Evolutionary conservation across 225 moss, liverwort and hornwort genomes (phyloP), one percentile per base, ranked within the genome.

Genomic region (Climacium dendroides): DNA sequence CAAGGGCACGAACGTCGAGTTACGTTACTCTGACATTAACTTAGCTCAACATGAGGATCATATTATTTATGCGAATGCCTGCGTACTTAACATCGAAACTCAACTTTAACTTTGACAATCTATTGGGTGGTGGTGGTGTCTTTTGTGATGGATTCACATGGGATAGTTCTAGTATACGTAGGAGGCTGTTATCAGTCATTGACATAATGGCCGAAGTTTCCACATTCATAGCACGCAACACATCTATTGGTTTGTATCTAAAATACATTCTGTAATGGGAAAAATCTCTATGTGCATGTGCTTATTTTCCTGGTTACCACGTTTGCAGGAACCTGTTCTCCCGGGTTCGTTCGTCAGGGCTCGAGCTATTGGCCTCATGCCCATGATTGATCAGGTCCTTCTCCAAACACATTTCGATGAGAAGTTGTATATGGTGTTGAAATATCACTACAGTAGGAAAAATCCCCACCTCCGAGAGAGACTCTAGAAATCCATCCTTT

Each of bases 281-380:
- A 76, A 14, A 77, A 30, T 63, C 14, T 82, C 23, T 4, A 8
- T 28, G 12, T 35, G 29, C 28, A 43, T 64, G 28, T 65, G 39
- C 84, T 88, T 50, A 76, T 57, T 78, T 88, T 48, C 50, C 14
- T 84, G 64, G 58, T 83, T 48, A 47, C 58, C 47, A 34, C 43
- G 43, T 54, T 84, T 84, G 84, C 97, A 96, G 95, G 96, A 97
- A 72, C 96, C 96, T 37, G 96, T 97, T 85, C 80, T 97, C 6
- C 92, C 96, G 32, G 96, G 95, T 41, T 95, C 95, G 54, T 97
- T 95, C 87, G 88, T 97, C 65, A 94, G 95, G 54, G 96, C 96
- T 22, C 93, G 92, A 81, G 96, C 96, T 57, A 96, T 96, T 78
- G 96, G 96, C 20, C 96, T 96, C 64, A 95, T 96, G 96, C 94